Evolutionary conservation across 1,284 basidiomycete species (phyloP), one percentile per base, ranked within the genome.

Genomic region (Ustilago crameri): DNA sequence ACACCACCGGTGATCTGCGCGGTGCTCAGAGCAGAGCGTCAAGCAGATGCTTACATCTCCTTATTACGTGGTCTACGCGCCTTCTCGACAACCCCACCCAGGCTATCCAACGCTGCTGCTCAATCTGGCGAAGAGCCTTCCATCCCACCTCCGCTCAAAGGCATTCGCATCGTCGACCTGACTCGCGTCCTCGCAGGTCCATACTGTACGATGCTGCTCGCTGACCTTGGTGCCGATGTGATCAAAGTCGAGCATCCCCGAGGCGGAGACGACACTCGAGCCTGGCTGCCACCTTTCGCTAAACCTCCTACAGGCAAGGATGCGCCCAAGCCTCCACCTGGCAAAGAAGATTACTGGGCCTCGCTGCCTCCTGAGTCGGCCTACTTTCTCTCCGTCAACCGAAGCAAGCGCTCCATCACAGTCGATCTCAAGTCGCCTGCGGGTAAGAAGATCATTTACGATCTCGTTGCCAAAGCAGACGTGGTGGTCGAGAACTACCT

Each of bases 131-230:
- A 66, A 15, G 54, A 30, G 8, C 78, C 81, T 3, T 79, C 51
- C 48, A 76, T 82, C 22, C 75, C 76, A 10, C 91, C 91, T 0
- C 93, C 93, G 3, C 85, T 96, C 53, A 86, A 87, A 60, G 92
- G 91, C 23, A 86, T 94, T 78, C 89, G 88, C 72, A 88, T 96
- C 38, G 87, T 96, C 20, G 93, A 96, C 84, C 85, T 95, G 50
- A 93, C 93, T 12, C 88, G 93, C 37, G 91, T 96, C 1, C 86
- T 96, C 44, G 94, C 93, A 20, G 94, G 93, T 0, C 93, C 93
- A 14, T 92, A 91, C 7, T 89, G 90, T 26, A 93, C 94, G 2
- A 93, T 95, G 93, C 63, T 80, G 0, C 63, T 79, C 14, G 93
- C 89, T 30, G 92, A 94, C 85, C 85, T 93, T 22, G 92, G 85